Conservation (phyloP, 2,329 filamentous ascomycete genomes). For the Calonectria montana region DNA sequence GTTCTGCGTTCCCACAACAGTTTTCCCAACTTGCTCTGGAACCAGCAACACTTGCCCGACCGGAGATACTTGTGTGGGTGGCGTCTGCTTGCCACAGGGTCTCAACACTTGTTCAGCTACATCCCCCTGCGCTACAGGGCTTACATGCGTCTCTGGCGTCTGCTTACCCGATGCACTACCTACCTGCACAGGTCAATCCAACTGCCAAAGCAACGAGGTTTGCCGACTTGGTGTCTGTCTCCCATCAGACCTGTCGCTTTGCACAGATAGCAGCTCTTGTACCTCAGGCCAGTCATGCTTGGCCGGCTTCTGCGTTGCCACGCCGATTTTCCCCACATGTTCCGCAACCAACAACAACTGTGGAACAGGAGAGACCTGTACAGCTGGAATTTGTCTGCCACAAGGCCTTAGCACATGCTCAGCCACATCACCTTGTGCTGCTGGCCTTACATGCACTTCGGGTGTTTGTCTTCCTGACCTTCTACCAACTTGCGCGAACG, state of each 20-base stretch:
- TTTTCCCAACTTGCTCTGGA: neutral
- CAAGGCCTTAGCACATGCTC: neutral
- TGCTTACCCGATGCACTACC: neutral
- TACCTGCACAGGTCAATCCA: neutral
- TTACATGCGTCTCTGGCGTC: neutral
- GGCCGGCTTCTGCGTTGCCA: neutral
- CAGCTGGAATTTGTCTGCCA: neutral
- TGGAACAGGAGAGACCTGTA: neutral
- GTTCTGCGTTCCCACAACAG: neutral
- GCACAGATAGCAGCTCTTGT: neutral
- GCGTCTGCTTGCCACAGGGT: neutral
- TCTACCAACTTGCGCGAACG: neutral
- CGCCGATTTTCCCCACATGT: neutral
- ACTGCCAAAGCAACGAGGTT: neutral
- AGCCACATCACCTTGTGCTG: neutral
- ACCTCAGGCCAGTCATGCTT: neutral
- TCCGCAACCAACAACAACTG: neutral
- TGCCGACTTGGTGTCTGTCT: conserved; percentile 8
- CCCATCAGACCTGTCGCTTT: neutral
- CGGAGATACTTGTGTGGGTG: neutral
- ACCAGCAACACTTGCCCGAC: neutral
- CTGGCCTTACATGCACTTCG: neutral
- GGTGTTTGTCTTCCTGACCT: neutral
- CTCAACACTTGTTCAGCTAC: neutral
- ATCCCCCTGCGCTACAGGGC: neutral